These are phyloP conservation scores for Gymnopilus junonius DNA, from an alignment of 768 basidiomycete species.

Conservation along the genomic window DNA sequence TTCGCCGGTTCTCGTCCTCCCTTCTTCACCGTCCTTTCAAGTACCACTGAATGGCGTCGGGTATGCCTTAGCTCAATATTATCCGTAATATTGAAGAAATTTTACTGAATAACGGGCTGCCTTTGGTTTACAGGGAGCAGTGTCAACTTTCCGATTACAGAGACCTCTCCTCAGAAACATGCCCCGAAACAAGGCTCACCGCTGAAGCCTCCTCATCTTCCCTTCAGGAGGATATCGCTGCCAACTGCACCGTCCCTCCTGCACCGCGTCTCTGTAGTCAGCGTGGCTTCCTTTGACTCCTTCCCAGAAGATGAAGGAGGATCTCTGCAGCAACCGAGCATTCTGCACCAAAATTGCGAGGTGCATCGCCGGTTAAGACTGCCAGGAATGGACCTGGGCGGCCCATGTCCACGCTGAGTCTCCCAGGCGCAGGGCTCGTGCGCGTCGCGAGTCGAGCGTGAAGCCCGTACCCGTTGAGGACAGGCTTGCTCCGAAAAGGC, in stretches of 20 bases:
- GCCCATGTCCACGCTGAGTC: conserved; percentile 41
- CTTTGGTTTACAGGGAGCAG: conserved; percentile 9
- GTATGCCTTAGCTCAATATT: neutral
- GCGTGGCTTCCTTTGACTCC: conserved; percentile 76
- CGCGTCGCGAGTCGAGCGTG: conserved; percentile 40
- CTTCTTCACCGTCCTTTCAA: neutral
- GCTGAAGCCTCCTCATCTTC: conserved; percentile 50
- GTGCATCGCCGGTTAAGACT: neutral
- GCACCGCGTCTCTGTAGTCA: conserved; percentile 68
- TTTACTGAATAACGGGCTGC: neutral
- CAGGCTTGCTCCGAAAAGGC: conserved; percentile 56
- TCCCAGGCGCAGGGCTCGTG: conserved; percentile 39
- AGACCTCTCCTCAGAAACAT: conserved; percentile 19
- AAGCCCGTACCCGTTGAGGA: conserved; percentile 45
- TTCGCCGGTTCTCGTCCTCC: neutral
- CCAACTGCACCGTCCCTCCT: conserved; percentile 54
- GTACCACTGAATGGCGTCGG: neutral
- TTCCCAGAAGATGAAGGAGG: conserved; percentile 49
- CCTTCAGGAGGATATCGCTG: conserved; percentile 68
- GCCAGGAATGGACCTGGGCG: conserved; percentile 31
- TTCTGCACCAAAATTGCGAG: conserved; percentile 10
- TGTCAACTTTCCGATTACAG: conserved; percentile 19
- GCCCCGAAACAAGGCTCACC: conserved; percentile 33
- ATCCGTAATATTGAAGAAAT: neutral
- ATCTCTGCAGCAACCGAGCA: conserved; percentile 14